Evolutionary conservation across 768 basidiomycete species (phyloP), one percentile per base, ranked within the genome.

Genomic region (Naematelia encephala): DNA sequence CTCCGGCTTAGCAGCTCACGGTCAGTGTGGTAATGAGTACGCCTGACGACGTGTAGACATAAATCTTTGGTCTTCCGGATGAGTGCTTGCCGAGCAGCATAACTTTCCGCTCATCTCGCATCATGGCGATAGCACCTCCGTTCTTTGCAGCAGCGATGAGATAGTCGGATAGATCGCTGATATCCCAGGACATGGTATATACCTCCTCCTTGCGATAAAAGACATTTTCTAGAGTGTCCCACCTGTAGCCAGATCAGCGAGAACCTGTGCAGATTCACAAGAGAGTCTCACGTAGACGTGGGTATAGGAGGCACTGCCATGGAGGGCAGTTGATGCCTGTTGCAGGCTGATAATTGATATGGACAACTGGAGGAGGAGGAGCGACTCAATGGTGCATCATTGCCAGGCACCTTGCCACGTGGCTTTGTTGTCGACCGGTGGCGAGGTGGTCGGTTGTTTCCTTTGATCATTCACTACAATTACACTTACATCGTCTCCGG

Each of bases 81-180:
- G 82, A 78, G 44, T 72, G 73, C 56, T 65, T 69, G 23, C 86
- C 84, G 11, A 94, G 73, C 1, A 87, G 83, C 57, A 96, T 80
- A 10, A 94, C 77, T 76, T 90, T 94, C 4, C 85, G 82, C 48
- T 82, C 83, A 72, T 97, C 91, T 5, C 91, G 83, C 84, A 93
- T 90, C 30, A 96, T 77, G 39, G 94, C 94, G 74, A 96, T 80
- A 12, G 92, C 93, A 14, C 93, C 94, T 30, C 91, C 91, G 76
- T 89, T 85, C 44, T 84, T 84, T 73, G 90, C 91, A 21, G 87
- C 89, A 23, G 88, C 86, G 34, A 91, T 78, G 54, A 89, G 79
- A 74, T 87, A 90, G 76, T 94, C 90, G 19, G 81, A 80, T 26
- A 98, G 79, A 74, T 89, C 84, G 2, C 87, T 86, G 4, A 90